Percentiles rank a stretch among this genome's conserved stretches.
Conservation (phyloP, 2,329 filamentous ascomycete genomes). For the Diaporthe vexans region DNA sequence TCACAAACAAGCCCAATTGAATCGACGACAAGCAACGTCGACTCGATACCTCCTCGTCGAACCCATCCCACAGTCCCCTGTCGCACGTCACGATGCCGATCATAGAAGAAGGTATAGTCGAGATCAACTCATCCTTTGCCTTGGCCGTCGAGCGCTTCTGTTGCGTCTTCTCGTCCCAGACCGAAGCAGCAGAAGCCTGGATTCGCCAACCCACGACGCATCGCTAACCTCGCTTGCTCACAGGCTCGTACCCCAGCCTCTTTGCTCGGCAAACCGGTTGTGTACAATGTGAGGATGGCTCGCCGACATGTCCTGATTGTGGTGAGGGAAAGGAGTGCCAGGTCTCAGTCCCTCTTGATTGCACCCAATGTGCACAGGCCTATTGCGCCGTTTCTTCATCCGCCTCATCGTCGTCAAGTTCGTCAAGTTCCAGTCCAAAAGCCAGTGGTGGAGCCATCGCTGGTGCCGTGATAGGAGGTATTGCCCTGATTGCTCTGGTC, state of each 20-base stretch:
- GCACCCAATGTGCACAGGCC: conserved; percentile 62
- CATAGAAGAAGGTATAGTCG: conserved; percentile 31
- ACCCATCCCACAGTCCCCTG: background rate
- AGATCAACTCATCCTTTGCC: background rate
- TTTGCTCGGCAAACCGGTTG: conserved; percentile 59
- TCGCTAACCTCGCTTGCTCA: conserved; percentile 25
- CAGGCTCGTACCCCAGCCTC: conserved; percentile 50
- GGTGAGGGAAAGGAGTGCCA: conserved; percentile 58
- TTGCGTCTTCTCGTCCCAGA: background rate
- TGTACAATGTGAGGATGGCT: conserved; percentile 59
- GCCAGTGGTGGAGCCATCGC: conserved; percentile 88
- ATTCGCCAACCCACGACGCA: background rate
- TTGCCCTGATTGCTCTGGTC: conserved; percentile 80
- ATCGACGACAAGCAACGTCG: background rate
- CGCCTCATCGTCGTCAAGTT: conserved; percentile 41
- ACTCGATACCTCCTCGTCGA: background rate
- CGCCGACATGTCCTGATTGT: conserved; percentile 63
- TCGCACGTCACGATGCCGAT: conserved; percentile 39
- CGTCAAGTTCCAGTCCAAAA: conserved; percentile 53
- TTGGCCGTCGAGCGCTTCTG: background rate
- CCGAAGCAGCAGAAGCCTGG: background rate
- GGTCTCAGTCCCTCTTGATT: conserved; percentile 60
- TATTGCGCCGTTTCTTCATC: conserved; percentile 56
- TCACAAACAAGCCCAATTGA: conserved; percentile 20
- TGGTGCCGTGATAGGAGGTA: conserved; percentile 89